Percentiles rank a stretch among this genome's conserved stretches.
Conservation (phyloP, 768 basidiomycete genomes). For the Phanerodontia chrysosporium region DNA sequence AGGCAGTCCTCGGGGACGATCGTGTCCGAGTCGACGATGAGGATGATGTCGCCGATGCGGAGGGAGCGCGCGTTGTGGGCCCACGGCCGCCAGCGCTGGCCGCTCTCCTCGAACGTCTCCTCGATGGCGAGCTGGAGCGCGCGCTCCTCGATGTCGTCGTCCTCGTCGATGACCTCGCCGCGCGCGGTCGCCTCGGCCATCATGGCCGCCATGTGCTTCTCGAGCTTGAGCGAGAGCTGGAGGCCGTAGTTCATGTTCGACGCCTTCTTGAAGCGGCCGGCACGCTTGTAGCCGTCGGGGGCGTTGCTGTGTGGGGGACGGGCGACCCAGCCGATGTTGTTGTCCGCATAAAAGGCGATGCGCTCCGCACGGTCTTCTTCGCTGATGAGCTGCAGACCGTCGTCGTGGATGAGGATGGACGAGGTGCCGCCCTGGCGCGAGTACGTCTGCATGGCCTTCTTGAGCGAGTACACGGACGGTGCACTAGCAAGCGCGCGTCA, state of each 20-base stretch:
- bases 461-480: conserved; percentile 72
- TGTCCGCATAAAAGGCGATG: conserved; percentile 67
- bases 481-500: conserved; percentile 39
- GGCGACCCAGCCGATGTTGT: conserved; percentile 80
- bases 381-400: conserved; percentile 68
- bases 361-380: conserved; percentile 62
- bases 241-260: conserved; percentile 87
- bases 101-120: conserved; percentile 60
- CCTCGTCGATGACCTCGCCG: conserved; percentile 35
- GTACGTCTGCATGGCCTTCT: conserved; percentile 86
- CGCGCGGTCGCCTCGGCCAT: conserved; percentile 34
- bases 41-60: conserved; percentile 73
- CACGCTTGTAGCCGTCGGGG: conserved; percentile 70
- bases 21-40: conserved; percentile 83
- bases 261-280: conserved; percentile 92
- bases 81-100: conserved; percentile 64
- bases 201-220: conserved; percentile 43
- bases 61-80: conserved; percentile 70
- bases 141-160: conserved; percentile 59
- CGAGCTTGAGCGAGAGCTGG: conserved; percentile 58
- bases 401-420: conserved; percentile 77
- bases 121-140: conserved; percentile 74
- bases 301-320: conserved; percentile 63
- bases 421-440: conserved; percentile 84
- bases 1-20: conserved; percentile 71